These are phyloP conservation scores for Recurvomyces mirabilis DNA, from an alignment of 495 filamentous ascomycete genomes.

Conservation along the genomic window DNA sequence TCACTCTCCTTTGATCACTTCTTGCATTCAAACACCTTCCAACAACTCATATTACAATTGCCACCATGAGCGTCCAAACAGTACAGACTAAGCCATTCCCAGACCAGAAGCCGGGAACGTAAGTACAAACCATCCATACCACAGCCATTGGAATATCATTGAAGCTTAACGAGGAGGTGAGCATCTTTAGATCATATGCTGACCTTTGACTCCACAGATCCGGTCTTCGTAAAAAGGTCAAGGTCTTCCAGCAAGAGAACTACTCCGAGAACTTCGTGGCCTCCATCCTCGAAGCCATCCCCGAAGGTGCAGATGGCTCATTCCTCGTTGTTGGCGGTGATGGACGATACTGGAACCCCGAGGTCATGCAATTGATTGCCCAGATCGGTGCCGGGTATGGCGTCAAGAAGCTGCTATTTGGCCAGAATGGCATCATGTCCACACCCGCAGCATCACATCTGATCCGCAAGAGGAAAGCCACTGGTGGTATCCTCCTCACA, in stretches of 20 bases:
- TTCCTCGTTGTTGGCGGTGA: constrained; percentile 97
- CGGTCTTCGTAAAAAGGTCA: constrained; percentile 96
- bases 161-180: no score
- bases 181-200: no score
- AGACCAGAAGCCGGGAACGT: constrained; percentile 99
- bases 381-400: constrained; percentile 96
- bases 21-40: background rate
- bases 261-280: constrained; percentile 95
- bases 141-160: no score
- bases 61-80: constrained; percentile 60
- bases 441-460: constrained; percentile 93
- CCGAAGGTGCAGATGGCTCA: constrained; percentile 75
- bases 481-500: constrained; percentile 90
- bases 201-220: no score
- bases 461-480: constrained; percentile 85
- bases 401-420: constrained; percentile 95
- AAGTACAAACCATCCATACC: constrained; percentile 35
- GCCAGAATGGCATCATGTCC: constrained; percentile 89
- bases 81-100: constrained; percentile 69
- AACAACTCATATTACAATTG: background rate
- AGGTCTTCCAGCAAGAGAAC: constrained; percentile 86
- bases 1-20: background rate
- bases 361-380: constrained; percentile 90
- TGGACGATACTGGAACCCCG: constrained; percentile 93
- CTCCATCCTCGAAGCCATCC: constrained; percentile 88